Conservation (phyloP, 495 filamentous ascomycete species). For the Oidiodendron maius region DNA sequence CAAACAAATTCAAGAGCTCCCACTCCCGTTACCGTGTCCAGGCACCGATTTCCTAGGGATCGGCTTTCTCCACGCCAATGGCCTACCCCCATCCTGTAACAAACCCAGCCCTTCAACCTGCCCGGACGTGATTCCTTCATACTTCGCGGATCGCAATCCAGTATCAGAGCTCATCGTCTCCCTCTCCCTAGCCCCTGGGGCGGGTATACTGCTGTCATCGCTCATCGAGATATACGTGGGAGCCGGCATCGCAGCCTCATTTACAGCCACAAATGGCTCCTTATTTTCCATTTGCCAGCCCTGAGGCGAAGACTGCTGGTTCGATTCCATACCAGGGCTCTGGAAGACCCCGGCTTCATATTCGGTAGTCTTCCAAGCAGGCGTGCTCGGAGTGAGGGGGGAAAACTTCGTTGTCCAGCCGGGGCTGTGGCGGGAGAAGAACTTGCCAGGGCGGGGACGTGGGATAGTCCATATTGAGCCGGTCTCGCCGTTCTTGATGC, state of each 20-base stretch:
- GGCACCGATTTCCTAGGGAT: neutral
- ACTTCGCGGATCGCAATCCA: neutral
- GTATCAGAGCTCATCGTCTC: conserved; percentile 1
- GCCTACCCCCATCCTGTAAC: neutral
- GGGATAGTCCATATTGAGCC: neutral
- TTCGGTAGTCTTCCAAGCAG: neutral
- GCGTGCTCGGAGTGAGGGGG: neutral
- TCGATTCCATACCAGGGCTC: neutral
- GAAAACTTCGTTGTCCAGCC: neutral
- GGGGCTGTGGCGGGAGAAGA: neutral
- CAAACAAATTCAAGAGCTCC: neutral
- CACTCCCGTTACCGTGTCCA: neutral
- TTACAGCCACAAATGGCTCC: neutral
- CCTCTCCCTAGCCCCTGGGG: neutral
- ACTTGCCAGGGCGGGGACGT: neutral
- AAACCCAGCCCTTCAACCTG: neutral
- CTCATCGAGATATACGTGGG: neutral
- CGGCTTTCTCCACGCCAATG: neutral
- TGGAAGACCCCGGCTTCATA: neutral
- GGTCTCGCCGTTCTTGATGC: neutral
- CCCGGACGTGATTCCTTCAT: neutral
- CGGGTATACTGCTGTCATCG: neutral
- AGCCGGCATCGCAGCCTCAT: neutral
- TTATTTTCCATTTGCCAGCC: conserved; percentile 1
- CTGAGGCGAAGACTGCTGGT: neutral